These are phyloP conservation scores for Kuraishia piskuri DNA, from an alignment of 805 yeast species.

Conservation along the genomic window DNA sequence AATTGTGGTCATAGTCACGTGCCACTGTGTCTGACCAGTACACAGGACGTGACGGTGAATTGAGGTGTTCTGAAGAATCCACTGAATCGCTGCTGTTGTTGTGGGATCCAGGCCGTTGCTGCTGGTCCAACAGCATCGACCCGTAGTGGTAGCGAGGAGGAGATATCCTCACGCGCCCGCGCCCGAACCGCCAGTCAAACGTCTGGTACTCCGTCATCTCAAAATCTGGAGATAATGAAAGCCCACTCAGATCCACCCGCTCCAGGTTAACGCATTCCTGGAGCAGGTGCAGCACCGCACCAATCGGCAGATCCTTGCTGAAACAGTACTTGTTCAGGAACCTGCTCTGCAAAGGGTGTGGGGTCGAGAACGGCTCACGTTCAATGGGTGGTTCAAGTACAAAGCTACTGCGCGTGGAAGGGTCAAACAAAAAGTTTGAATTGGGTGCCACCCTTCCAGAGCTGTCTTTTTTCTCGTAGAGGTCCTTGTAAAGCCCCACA, in stretches of 20 bases:
- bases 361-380: conserved; percentile 22
- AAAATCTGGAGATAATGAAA: conserved; percentile 64
- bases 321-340: conserved; percentile 54
- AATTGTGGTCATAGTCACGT: neutral
- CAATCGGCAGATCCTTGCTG: conserved; percentile 73
- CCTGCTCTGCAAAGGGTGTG: conserved; percentile 57
- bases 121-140: conserved; percentile 1
- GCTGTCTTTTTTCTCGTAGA: neutral
- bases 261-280: conserved; percentile 57
- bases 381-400: neutral
- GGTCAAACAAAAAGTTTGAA: neutral
- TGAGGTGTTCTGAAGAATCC: neutral
- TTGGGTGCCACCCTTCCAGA: neutral
- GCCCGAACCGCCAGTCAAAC: conserved; percentile 20
- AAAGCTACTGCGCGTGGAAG: neutral
- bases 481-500: neutral
- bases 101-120: neutral
- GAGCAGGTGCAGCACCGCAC: conserved; percentile 61
- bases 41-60: neutral
- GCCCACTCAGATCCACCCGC: conserved; percentile 46
- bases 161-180: neutral
- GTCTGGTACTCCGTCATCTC: conserved; percentile 31
- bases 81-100: neutral
- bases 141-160: neutral
- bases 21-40: neutral